phyloP scores from a whole-genome alignment of 148 eudicot genomes.

The Polygonum aviculare region DNA sequence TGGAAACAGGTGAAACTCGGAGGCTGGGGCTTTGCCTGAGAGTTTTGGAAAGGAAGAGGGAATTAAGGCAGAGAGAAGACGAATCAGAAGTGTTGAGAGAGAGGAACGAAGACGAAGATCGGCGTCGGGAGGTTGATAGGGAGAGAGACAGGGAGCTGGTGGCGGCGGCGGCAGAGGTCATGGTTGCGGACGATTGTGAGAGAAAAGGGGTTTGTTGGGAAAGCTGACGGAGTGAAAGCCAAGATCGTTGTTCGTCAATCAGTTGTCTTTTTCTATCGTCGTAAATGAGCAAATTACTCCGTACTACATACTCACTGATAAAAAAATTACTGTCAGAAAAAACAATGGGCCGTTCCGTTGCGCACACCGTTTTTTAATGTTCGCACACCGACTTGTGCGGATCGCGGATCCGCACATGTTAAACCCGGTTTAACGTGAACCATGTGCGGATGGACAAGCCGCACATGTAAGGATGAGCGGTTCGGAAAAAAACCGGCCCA shows the following conservation, averaged over 20 bases:
- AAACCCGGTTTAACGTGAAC: too few relatives aligned
- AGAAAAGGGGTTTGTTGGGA: background rate
- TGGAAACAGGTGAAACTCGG: constrained; percentile 33
- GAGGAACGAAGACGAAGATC: constrained; percentile 9
- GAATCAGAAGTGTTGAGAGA: constrained; percentile 11
- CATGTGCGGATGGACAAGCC: too few relatives aligned
- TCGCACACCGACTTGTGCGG: too few relatives aligned
- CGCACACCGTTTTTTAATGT: too few relatives aligned
- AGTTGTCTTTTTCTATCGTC: background rate
- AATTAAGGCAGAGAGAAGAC: constrained; percentile 17
- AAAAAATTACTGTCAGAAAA: too few relatives aligned
- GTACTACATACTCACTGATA: too few relatives aligned
- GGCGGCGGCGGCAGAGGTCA: constrained; percentile 43
- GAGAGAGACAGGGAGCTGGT: constrained; percentile 30
- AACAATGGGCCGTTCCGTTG: too few relatives aligned
- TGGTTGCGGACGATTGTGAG: constrained; percentile 7
- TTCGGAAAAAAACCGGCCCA: too few relatives aligned
- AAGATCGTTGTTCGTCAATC: background rate
- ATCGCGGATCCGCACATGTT: too few relatives aligned
- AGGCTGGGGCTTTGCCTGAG: constrained; percentile 18
- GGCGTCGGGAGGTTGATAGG: too few relatives aligned
- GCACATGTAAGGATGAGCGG: too few relatives aligned
- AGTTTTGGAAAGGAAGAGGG: constrained; percentile 11
- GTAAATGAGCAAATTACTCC: too few relatives aligned
- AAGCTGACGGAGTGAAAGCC: background rate